phyloP scores from a whole-genome alignment of 2,329 filamentous ascomycete species.

The Ascocoryne sarcoides region DNA sequence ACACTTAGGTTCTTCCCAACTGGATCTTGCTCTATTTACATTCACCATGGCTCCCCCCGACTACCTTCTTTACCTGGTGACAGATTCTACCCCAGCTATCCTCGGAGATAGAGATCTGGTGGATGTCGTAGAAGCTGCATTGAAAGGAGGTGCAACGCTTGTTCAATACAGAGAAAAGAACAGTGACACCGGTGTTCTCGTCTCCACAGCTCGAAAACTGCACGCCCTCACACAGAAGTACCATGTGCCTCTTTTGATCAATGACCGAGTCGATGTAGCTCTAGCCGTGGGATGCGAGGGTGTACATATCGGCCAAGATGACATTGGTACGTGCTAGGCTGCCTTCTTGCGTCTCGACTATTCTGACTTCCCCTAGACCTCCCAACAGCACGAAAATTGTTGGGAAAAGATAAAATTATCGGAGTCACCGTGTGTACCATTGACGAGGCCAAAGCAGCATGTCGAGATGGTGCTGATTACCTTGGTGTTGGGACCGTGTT shows the following conservation, averaged over 20 bases:
- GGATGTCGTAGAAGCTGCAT: slow-evolving; percentile 63
- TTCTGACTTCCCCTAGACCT: slow-evolving; percentile 38
- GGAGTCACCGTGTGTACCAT: slow-evolving; percentile 75
- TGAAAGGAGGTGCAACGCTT: slow-evolving; percentile 72
- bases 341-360: not conserved
- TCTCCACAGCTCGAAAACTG: slow-evolving; percentile 61
- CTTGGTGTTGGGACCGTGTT: slow-evolving; percentile 86
- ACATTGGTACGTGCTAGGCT: slow-evolving; percentile 54
- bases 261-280: slow-evolving; percentile 86
- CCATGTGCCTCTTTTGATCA: slow-evolving; percentile 76
- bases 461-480: slow-evolving; percentile 74
- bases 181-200: slow-evolving; percentile 61
- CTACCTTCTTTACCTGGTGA: slow-evolving; percentile 84
- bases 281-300: slow-evolving; percentile 80
- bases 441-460: slow-evolving; percentile 64
- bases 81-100: slow-evolving; percentile 81
- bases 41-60: slow-evolving; percentile 36
- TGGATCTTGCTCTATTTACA: too few relatives aligned
- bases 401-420: slow-evolving; percentile 73
- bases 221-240: slow-evolving; percentile 61
- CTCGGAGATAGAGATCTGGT: slow-evolving; percentile 64
- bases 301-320: slow-evolving; percentile 91
- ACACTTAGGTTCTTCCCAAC: too few relatives aligned
- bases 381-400: slow-evolving; percentile 56
- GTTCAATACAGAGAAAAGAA: slow-evolving; percentile 90